Conservation (phyloP, 306 rosid species). For the Acacia confusa region DNA sequence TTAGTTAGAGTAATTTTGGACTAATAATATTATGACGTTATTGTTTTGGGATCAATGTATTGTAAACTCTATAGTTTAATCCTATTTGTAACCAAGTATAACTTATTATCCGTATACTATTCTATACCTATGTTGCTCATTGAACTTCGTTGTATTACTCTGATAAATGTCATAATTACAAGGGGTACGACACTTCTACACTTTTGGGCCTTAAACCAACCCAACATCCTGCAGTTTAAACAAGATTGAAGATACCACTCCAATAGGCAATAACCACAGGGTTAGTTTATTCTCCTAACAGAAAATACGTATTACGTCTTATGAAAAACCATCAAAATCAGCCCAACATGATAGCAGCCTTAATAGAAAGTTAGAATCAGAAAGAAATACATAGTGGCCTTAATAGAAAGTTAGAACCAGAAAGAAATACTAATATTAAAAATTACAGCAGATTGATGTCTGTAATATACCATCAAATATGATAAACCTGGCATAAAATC, state of each 20-base stretch:
- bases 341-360: constrained; percentile 17
- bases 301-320: neutral
- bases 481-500: constrained; percentile 6
- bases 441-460: neutral
- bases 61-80: no score
- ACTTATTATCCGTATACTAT: no score
- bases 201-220: neutral
- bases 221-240: neutral
- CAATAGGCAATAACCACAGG: neutral
- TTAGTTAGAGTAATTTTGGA: no score
- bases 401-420: neutral
- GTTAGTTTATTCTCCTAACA: neutral
- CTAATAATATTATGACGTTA: no score
- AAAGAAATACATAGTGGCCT: constrained; percentile 13
- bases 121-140: no score
- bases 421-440: neutral
- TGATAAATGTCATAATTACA: no score
- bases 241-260: neutral
- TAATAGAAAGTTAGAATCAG: neutral
- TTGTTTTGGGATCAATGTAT: no score
- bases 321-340: neutral
- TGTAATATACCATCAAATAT: constrained; percentile 15
- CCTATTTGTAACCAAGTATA: no score
- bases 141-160: no score
- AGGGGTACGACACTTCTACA: no score